Evolutionary conservation across 2,329 filamentous ascomycete genomes (phyloP), one percentile per base, ranked within the genome.

Genomic region (Fusarium humuli): DNA sequence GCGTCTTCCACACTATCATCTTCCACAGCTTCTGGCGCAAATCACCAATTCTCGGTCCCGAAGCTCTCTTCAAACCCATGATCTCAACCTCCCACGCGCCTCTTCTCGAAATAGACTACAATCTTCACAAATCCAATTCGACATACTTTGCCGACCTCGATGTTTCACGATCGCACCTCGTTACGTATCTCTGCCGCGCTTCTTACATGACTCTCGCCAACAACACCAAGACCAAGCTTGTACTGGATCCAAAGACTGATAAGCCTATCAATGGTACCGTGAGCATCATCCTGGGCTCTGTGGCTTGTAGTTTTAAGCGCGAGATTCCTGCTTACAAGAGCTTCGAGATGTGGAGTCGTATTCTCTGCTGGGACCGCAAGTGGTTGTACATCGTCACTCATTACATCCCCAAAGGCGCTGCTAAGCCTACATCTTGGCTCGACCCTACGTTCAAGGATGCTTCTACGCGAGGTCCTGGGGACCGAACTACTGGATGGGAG

Each of bases 121-220:
- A 96, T 82, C 77, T 94, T 45, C 92, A 95, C 85, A 94, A 94
- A 79, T 90, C 90, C 67, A 93, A 94, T 82, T 89, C 88, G 73
- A 97, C 94, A 30, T 97, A 97, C 83, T 97, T 97, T 78, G 84
- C 90, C 71, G 94, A 97, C 80, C 89, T 97, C 71, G 94, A 97
- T 80, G 87, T 95, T 64, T 89, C 91, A 41, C 92, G 96, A 60
- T 92, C 92, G 1, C 92, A 97, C 70, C 88, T 96, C 11, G 89
- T 97, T 56, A 91, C 90, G 50, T 88, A 90, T 70, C 82, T 94
- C 4, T 83, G 91, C 56, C 86, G 85, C 22, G 85, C 86, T 0
- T 89, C 89, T 3, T 84, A 91, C 75, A 81, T 83, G 42, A 81
- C 78, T 20, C 78, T 88, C 18, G 81, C 84, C 48, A 76, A 82